Evolutionary conservation across 164 flowering plant species (phyloP).

Genomic region (Stephania cephalantha): DNA sequence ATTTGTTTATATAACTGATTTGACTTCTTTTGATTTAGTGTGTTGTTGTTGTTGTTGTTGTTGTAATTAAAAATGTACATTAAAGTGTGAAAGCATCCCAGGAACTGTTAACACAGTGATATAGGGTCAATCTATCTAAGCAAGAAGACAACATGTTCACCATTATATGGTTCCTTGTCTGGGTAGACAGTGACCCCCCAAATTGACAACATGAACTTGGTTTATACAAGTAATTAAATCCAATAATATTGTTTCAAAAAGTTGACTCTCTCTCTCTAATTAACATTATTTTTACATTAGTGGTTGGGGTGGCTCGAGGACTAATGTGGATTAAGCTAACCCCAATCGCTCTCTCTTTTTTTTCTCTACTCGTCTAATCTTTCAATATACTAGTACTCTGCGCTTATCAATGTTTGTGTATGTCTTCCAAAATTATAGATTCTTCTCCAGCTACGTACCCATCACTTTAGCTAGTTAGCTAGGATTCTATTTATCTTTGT

Average conservation of each 20-base stretch:
- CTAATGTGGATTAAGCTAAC: neutral
- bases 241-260: neutral
- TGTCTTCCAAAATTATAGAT: no score
- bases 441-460: neutral
- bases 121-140: neutral
- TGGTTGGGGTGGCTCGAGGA: slow-evolving; percentile 48
- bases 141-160: slow-evolving; percentile 32
- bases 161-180: slow-evolving; percentile 24
- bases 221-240: no score
- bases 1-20: no score
- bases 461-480: neutral
- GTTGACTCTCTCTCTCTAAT: slow-evolving; percentile 19
- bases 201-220: neutral
- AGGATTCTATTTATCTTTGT: neutral
- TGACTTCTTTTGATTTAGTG: neutral
- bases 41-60: neutral
- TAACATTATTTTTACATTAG: neutral
- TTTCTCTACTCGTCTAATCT: neutral
- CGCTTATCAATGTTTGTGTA: no score
- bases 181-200: neutral
- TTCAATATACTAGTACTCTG: no score
- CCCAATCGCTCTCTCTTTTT: neutral
- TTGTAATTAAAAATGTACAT: no score
- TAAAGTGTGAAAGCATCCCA: neutral
- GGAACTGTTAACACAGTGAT: neutral